phyloP scores from a whole-genome alignment of 148 eudicot genomes.

The Pharnaceum exiguum region DNA sequence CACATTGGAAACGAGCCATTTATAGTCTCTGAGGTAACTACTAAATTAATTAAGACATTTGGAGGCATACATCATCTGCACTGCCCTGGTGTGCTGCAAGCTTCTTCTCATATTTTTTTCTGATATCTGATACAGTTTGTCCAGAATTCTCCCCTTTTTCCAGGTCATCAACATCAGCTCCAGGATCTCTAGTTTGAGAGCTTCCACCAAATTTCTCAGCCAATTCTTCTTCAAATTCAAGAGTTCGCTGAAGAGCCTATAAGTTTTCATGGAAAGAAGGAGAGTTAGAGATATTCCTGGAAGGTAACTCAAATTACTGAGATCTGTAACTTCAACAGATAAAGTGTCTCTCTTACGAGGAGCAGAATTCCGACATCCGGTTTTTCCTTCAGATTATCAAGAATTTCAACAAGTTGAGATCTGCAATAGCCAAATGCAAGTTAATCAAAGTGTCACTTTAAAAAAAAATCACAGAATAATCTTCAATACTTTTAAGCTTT shows the following conservation, averaged over 20 bases:
- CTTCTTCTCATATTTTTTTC: conserved; percentile 91
- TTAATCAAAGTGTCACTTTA: background rate
- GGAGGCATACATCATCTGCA: conserved; percentile 48
- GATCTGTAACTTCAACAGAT: too few species aligned
- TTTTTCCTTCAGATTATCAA: conserved; percentile 77
- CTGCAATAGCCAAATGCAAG: conserved; percentile 32
- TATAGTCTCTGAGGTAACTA: background rate
- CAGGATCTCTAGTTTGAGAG: conserved; percentile 45
- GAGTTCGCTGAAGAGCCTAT: conserved; percentile 90
- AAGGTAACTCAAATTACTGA: too few species aligned
- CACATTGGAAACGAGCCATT: conserved; percentile 5
- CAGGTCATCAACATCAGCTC: conserved; percentile 47
- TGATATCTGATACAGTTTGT: conserved; percentile 76
- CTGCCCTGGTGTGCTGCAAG: conserved; percentile 80
- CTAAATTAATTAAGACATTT: background rate
- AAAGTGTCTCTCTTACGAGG: conserved; percentile 43
- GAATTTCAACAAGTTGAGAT: conserved; percentile 80
- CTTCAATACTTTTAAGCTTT: background rate
- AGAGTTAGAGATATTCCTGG: background rate
- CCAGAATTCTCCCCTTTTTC: conserved; percentile 38
- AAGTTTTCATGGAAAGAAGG: conserved; percentile 2
- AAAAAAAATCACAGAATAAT: background rate
- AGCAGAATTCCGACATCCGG: conserved; percentile 87
- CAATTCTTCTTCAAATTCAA: conserved; percentile 94
- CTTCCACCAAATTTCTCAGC: conserved; percentile 94